phyloP scores from a whole-genome alignment of 768 basidiomycete genomes.

The Coprinopsis marcescibilis region DNA sequence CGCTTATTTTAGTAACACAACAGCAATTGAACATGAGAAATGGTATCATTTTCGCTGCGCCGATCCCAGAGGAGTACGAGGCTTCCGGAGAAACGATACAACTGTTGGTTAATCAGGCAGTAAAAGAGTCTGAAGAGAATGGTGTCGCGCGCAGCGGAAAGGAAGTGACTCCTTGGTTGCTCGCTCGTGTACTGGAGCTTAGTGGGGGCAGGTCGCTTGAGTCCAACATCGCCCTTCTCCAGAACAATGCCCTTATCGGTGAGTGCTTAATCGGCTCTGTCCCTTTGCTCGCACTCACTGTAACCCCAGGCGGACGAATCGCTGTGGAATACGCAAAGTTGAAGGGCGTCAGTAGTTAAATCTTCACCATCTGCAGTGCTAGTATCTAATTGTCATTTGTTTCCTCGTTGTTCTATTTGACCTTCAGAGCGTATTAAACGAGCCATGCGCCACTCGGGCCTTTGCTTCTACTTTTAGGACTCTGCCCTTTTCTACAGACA shows the following conservation, averaged over 20 bases:
- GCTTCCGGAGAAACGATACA: conserved; percentile 65
- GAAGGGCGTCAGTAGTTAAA: conserved; percentile 16
- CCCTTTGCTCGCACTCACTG: conserved; percentile 7
- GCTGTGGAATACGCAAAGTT: conserved; percentile 65
- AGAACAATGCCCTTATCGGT: conserved; percentile 87
- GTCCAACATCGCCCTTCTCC: conserved; percentile 79
- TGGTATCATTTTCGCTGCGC: conserved; percentile 80
- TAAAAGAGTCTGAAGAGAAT: conserved; percentile 74
- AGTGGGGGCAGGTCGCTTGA: conserved; percentile 69
- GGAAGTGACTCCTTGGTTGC: conserved; percentile 91
- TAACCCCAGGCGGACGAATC: conserved; percentile 60
- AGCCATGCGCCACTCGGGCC: too few relatives aligned
- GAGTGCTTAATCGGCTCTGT: conserved; percentile 19
- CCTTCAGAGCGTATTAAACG: too few relatives aligned
- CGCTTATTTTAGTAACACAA: conserved; percentile 53
- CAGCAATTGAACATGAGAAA: conserved; percentile 66
- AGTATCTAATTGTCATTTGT: too few relatives aligned
- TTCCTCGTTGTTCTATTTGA: too few relatives aligned
- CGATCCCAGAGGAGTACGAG: conserved; percentile 79
- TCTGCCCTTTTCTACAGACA: too few relatives aligned
- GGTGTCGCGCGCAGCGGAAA: conserved; percentile 81
- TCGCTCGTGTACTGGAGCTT: conserved; percentile 76
- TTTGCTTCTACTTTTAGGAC: too few relatives aligned
- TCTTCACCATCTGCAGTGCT: too few relatives aligned
- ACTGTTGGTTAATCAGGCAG: conserved; percentile 74